phyloP scores from a whole-genome alignment of 192 early-diverging fungal genomes.

The Entomortierella parvispora region DNA sequence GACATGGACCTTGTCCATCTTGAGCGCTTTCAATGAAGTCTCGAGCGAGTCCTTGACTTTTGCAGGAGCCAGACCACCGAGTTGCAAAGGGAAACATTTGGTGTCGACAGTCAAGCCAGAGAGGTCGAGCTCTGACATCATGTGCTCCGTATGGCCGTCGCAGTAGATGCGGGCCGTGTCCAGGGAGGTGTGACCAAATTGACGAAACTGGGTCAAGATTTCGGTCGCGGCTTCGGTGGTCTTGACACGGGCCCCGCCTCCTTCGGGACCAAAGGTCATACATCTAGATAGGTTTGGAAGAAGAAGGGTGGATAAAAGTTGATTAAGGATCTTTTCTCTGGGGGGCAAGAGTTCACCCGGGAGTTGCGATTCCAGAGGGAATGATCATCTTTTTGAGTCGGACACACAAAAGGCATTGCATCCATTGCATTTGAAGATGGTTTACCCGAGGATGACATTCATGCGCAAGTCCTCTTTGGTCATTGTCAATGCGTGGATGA shows the following conservation, averaged over 20 bases:
- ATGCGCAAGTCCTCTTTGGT: conserved; percentile 4
- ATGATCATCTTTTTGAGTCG: background rate
- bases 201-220: conserved; percentile 24
- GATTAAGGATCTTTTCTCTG: background rate
- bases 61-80: conserved; percentile 51
- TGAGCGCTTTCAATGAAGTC: conserved; percentile 61
- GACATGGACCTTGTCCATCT: conserved; percentile 62
- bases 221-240: conserved; percentile 26
- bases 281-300: conserved; percentile 4
- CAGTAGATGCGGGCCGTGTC: conserved; percentile 62
- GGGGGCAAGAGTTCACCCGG: background rate
- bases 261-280: conserved; percentile 48
- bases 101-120: conserved; percentile 32
- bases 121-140: conserved; percentile 43
- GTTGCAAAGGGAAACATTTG: conserved; percentile 30
- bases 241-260: conserved; percentile 49
- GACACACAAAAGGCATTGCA: background rate
- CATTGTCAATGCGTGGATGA: conserved; percentile 2
- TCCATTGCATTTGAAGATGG: background rate
- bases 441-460: conserved; percentile 45
- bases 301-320: background rate
- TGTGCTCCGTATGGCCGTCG: conserved; percentile 63
- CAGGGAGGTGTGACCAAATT: conserved; percentile 22
- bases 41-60: conserved; percentile 43
- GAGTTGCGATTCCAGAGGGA: too few species aligned